A percentile compares a stretch with the other conserved stretches of the same genome.
phyloP scores from a whole-genome alignment of 2,329 filamentous ascomycete genomes.

The Arachnopeziza araneosa region DNA sequence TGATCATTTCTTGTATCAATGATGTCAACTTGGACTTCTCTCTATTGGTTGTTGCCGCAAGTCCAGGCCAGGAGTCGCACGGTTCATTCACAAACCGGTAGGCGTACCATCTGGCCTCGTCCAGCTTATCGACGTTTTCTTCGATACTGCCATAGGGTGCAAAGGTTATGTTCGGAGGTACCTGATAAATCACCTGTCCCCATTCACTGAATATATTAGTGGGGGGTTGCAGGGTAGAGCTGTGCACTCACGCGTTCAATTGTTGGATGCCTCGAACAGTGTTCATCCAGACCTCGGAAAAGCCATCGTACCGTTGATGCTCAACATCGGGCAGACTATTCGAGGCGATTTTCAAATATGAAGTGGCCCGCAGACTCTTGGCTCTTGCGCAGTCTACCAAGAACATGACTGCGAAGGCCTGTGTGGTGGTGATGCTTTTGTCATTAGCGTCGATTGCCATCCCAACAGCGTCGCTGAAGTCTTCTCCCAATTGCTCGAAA shows the following conservation, averaged over 20 bases:
- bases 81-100: constrained; percentile 21
- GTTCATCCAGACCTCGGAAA: constrained; percentile 25
- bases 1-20: constrained; percentile 24
- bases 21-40: constrained; percentile 27
- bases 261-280: constrained; percentile 30
- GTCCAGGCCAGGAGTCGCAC: constrained; percentile 18
- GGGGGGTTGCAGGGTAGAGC: neutral
- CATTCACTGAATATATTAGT: constrained; percentile 30
- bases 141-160: constrained; percentile 8
- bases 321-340: constrained; percentile 16
- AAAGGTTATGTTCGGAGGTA: constrained; percentile 12
- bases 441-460: constrained; percentile 20
- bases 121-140: constrained; percentile 14
- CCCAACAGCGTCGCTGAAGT: constrained; percentile 26
- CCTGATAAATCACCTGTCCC: constrained; percentile 30
- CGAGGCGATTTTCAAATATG: constrained; percentile 27
- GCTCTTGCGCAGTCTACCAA: constrained; percentile 26
- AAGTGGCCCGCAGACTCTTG: constrained; percentile 23
- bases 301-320: constrained; percentile 15
- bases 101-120: constrained; percentile 22
- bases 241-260: constrained; percentile 29
- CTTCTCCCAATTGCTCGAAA: constrained; percentile 21
- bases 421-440: constrained; percentile 23
- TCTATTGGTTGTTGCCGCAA: constrained; percentile 27
- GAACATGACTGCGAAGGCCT: constrained; percentile 31